A percentile compares a stretch with the other conserved stretches of the same genome.
Evolutionary conservation across 192 early-diverging fungal species (phyloP).

Genomic region (Coemansia sp.): DNA sequence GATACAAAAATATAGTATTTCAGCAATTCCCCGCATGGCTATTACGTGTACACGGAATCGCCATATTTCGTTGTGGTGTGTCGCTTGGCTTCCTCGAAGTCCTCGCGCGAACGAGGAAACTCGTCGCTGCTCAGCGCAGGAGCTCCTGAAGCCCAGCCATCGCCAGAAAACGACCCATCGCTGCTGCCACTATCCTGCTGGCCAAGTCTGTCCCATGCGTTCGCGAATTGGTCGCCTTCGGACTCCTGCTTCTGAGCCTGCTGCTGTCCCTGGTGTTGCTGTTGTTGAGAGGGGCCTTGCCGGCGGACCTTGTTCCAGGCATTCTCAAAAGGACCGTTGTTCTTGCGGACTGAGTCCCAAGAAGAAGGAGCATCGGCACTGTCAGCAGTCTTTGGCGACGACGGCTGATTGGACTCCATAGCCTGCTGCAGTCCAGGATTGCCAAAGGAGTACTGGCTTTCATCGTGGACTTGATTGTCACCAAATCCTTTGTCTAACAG

Average conservation of each 20-base stretch:
- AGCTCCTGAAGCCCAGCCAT: not conserved
- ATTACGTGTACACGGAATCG: not conserved
- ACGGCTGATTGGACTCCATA: not conserved
- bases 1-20: no score
- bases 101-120: constrained; percentile 41
- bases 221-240: constrained; percentile 8
- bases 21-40: not conserved
- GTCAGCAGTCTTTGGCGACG: not conserved
- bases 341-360: constrained; percentile 35
- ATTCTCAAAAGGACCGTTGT: not conserved
- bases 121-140: constrained; percentile 21
- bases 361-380: constrained; percentile 13
- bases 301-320: constrained; percentile 41
- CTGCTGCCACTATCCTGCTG: constrained; percentile 10
- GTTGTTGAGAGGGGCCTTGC: constrained; percentile 11
- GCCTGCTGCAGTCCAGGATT: constrained; percentile 4
- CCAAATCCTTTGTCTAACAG: not conserved
- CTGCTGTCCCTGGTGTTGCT: not conserved
- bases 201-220: constrained; percentile 24
- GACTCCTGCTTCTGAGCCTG: not conserved
- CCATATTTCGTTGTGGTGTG: constrained; percentile 14
- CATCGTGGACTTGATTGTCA: not conserved
- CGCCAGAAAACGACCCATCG: not conserved
- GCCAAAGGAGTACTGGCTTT: constrained; percentile 7
- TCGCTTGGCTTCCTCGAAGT: constrained; percentile 18